phyloP scores from a whole-genome alignment of 495 filamentous ascomycete species.

The Halenospora varia region DNA sequence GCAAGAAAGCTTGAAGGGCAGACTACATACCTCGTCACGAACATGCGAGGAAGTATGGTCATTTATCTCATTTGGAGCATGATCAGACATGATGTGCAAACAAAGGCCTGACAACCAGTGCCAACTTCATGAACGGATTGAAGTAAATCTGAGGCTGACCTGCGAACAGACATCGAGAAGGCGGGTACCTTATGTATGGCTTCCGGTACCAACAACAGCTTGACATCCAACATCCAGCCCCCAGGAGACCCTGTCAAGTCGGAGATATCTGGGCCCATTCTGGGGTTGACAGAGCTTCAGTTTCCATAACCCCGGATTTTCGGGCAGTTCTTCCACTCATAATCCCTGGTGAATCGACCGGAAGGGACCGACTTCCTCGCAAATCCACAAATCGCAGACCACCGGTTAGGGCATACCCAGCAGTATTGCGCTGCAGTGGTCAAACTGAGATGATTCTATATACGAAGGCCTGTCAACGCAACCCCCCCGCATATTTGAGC shows the following conservation, averaged over 20 bases:
- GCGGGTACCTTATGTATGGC: neutral
- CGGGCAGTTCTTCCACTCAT: conserved; percentile 18
- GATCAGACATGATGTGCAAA: neutral
- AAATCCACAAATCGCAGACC: neutral
- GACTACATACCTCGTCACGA: conserved; percentile 1
- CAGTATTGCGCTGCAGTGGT: neutral
- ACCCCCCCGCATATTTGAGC: neutral
- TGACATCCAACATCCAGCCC: neutral
- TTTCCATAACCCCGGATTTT: conserved; percentile 20
- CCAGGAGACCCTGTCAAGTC: neutral
- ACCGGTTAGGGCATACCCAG: no score
- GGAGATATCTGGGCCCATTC: neutral
- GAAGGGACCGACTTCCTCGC: neutral
- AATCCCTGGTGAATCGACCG: neutral
- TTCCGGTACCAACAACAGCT: neutral
- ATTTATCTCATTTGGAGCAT: neutral
- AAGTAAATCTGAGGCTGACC: neutral
- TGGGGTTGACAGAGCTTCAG: conserved; percentile 11
- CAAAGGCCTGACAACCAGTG: neutral
- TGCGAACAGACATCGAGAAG: neutral
- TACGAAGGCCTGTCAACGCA: neutral
- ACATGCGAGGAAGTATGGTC: neutral
- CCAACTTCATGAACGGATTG: neutral
- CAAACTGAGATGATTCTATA: neutral
- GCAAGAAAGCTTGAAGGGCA: neutral